Percentiles rank a stretch among this genome's conserved stretches.
Evolutionary conservation across 768 basidiomycete species (phyloP).

Genomic region (Lanmaoa rubissima): DNA sequence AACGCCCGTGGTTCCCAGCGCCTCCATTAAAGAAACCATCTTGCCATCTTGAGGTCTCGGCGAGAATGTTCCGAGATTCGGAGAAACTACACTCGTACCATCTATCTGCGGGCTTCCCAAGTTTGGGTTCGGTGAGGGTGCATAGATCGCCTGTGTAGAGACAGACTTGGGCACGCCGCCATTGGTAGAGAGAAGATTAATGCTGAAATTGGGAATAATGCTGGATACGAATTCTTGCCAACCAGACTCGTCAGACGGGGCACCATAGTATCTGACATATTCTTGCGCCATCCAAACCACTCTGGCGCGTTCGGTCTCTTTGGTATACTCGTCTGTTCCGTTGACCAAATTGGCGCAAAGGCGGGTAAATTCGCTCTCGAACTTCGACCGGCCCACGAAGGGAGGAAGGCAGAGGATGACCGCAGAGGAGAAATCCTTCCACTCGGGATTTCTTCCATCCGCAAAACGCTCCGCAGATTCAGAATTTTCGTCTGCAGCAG

Average conservation of each 20-base stretch:
- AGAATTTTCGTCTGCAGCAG: conserved; percentile 12
- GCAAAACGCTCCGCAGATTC: conserved; percentile 18
- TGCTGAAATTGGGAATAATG: conserved; percentile 43
- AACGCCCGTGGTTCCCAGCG: conserved; percentile 31
- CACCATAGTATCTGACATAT: conserved; percentile 60
- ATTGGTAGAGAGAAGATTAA: conserved; percentile 21
- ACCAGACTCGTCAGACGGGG: conserved; percentile 45
- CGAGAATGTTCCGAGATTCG: conserved; percentile 51
- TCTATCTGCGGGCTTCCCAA: conserved; percentile 24
- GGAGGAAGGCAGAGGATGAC: conserved; percentile 61
- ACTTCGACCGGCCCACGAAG: conserved; percentile 50
- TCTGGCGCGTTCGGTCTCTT: conserved; percentile 40
- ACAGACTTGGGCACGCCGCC: conserved; percentile 41
- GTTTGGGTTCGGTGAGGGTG: conserved; percentile 45
- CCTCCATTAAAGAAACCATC: conserved; percentile 45
- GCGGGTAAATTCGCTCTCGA: conserved; percentile 69
- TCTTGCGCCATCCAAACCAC: conserved; percentile 65
- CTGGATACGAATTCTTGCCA: conserved; percentile 62
- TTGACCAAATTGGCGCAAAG: conserved; percentile 64
- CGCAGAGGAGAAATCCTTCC: conserved; percentile 64
- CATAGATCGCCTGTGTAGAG: conserved; percentile 54
- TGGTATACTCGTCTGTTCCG: conserved; percentile 45
- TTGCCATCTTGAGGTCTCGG: conserved; percentile 49
- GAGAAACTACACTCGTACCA: conserved; percentile 30
- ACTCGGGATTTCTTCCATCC: conserved; percentile 35